Conservation (phyloP, 805 yeast species). For the Dipodascopsis uninucleata region DNA sequence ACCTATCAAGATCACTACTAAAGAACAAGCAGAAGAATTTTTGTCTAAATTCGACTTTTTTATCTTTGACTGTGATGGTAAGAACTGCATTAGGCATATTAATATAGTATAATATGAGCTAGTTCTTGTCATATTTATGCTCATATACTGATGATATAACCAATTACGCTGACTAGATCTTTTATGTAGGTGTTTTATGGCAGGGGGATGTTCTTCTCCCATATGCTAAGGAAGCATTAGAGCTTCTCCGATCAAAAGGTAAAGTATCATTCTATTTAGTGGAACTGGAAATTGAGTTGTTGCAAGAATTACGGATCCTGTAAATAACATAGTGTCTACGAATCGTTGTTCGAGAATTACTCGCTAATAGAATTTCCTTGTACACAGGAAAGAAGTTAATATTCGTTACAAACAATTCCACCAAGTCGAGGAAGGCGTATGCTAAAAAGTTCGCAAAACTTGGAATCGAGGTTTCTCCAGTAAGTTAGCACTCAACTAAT, state of each 20-base stretch:
- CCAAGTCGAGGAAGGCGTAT: constrained; percentile 80
- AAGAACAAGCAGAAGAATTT: constrained; percentile 50
- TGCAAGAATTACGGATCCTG: too few relatives aligned
- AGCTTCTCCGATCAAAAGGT: constrained; percentile 45
- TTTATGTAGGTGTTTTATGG: constrained; percentile 71
- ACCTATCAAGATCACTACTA: constrained; percentile 50
- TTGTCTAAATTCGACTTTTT: constrained; percentile 74
- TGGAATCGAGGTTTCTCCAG: constrained; percentile 40
- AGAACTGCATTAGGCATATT: too few relatives aligned
- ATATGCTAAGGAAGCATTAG: constrained; percentile 68
- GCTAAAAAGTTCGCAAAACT: constrained; percentile 68
- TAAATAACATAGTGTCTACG: too few relatives aligned
- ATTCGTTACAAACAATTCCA: constrained; percentile 94
- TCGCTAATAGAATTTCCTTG: neutral
- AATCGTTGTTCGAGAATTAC: neutral
- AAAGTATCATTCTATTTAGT: neutral
- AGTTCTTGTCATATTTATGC: too few relatives aligned
- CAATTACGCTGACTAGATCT: neutral
- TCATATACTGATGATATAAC: too few relatives aligned
- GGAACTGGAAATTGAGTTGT: too few relatives aligned
- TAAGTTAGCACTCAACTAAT: constrained; percentile 3
- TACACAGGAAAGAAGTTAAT: constrained; percentile 58
- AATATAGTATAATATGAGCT: neutral
- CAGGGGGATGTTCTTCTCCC: constrained; percentile 80
- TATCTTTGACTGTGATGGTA: constrained; percentile 88